Evolutionary conservation across 768 basidiomycete genomes (phyloP), one percentile per base, ranked within the genome.

Genomic region (Termitomyces sp.): DNA sequence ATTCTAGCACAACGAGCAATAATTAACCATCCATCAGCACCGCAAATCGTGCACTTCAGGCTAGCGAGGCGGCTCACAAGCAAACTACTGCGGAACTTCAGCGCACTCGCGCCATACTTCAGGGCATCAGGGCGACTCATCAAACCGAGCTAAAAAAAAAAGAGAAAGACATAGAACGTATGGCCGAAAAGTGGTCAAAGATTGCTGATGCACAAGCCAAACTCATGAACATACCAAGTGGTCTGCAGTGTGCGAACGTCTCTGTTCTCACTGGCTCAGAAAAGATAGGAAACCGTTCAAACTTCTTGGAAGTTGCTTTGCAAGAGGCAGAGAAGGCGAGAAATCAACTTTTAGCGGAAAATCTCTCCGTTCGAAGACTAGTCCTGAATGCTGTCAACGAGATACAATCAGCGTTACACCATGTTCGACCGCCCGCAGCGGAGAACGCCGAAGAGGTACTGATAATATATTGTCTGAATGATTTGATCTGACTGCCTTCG

Each of bases 131-230:
- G 26, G 76, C 83, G 41, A 80, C 85, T 0, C 82, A 91, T 59
- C 78, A 82, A 55, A 75, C 77, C 37, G 92, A 94, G 66, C 67
- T 91, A 35, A 91, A 86, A 78, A 89, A 87, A 75, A 82, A 81
- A 64, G 91, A 94, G 62, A 87, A 86, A 61, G 91, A 94, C 41
- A 70, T 85, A 17, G 91, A 93, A 63, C 78, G 84, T 17, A 83
- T 87, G 66, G 61, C 80, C 28, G 91, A 93, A 49, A 84, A 82
- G 60, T 91, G 89, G 88, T 73, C 76, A 30, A 91, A 85, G 65
- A 67, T 93, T 17, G 71, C 81, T 5, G 90, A 91, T 55, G 67
- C 77, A 10, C 91, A 93, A 68, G 67, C 79, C 0, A 89, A 85
- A 67, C 70, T 86, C 5, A 73, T 74, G 12, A 61, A 70, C 0